These are phyloP conservation scores for Parascedosporium putredinis DNA, from an alignment of 2,329 filamentous ascomycete genomes.

Conservation along the genomic window DNA sequence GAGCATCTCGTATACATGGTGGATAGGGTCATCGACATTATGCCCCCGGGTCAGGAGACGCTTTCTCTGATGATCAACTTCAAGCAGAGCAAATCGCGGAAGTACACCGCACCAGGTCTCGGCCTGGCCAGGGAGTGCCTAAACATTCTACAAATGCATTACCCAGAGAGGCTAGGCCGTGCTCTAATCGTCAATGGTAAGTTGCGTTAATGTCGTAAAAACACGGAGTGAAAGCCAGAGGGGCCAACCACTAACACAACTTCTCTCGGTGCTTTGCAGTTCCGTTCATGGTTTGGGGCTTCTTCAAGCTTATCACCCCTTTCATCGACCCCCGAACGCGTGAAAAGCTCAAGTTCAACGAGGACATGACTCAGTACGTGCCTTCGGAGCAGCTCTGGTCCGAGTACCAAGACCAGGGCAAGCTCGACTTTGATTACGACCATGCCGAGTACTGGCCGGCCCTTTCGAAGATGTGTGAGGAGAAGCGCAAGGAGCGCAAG, in stretches of 20 bases:
- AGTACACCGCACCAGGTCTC: conserved; percentile 63
- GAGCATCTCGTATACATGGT: conserved; percentile 95
- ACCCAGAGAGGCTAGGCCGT: conserved; percentile 81
- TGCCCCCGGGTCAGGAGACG: conserved; percentile 78
- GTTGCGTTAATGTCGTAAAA: conserved; percentile 18
- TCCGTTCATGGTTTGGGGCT: conserved; percentile 82
- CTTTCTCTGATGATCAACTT: conserved; percentile 87
- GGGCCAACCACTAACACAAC: too few relatives aligned
- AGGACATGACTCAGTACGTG: conserved; percentile 74
- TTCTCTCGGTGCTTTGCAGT: conserved; percentile 45
- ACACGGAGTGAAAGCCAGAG: too few relatives aligned
- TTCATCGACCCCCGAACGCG: conserved; percentile 94
- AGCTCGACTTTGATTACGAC: conserved; percentile 84
- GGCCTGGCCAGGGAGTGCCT: conserved; percentile 74
- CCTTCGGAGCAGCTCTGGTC: conserved; percentile 75
- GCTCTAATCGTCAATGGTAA: conserved; percentile 82
- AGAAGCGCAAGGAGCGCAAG: conserved; percentile 50
- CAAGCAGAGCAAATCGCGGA: conserved; percentile 63
- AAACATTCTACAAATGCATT: conserved; percentile 87
- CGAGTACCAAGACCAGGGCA: conserved; percentile 55
- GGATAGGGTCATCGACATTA: conserved; percentile 78
- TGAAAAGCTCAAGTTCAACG: conserved; percentile 96
- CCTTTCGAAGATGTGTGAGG: conserved; percentile 58
- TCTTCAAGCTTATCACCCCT: conserved; percentile 91
- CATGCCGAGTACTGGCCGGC: conserved; percentile 85